Conservation (phyloP, 2,329 filamentous ascomycete species). For the Aspergillus sp. region DNA sequence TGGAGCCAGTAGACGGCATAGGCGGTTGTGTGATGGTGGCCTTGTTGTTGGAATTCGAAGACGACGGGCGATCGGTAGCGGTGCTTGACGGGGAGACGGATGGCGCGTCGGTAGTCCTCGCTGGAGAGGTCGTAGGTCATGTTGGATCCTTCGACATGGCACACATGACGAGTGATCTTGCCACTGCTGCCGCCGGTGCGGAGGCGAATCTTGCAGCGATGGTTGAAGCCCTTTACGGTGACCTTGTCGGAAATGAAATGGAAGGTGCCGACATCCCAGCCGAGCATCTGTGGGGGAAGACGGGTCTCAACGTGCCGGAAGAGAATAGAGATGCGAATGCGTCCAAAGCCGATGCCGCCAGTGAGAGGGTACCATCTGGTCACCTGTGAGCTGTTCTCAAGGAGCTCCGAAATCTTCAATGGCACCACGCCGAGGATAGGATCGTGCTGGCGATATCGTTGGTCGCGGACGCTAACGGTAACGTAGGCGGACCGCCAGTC, state of each 20-base stretch:
- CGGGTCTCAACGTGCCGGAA: constrained; percentile 88
- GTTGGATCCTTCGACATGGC: constrained; percentile 60
- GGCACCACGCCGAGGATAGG: constrained; percentile 92
- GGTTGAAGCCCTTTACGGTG: constrained; percentile 62
- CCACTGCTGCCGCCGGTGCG: constrained; percentile 83
- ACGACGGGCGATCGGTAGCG: constrained; percentile 88
- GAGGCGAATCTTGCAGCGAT: constrained; percentile 68
- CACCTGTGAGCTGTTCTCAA: constrained; percentile 81
- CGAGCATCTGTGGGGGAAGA: constrained; percentile 79
- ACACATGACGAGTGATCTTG: constrained; percentile 65
- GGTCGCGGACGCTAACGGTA: constrained; percentile 85
- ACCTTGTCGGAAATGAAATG: constrained; percentile 77
- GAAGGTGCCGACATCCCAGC: constrained; percentile 95
- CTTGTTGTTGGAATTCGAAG: constrained; percentile 75
- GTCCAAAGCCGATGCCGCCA: constrained; percentile 88
- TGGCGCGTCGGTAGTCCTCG: constrained; percentile 52
- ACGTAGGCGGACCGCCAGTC: constrained; percentile 89
- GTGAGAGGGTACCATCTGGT: constrained; percentile 96
- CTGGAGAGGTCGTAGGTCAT: constrained; percentile 61
- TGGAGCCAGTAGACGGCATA: constrained; percentile 85
- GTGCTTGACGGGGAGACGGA: constrained; percentile 83
- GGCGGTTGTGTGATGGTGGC: constrained; percentile 69
- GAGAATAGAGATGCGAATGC: constrained; percentile 81
- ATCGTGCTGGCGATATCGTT: constrained; percentile 87
- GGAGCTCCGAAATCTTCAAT: constrained; percentile 81